Percentiles rank a stretch among this genome's conserved stretches.
Evolutionary conservation across 352 stramenopile genomes (phyloP).

Genomic region (Pythium aristosporum): DNA sequence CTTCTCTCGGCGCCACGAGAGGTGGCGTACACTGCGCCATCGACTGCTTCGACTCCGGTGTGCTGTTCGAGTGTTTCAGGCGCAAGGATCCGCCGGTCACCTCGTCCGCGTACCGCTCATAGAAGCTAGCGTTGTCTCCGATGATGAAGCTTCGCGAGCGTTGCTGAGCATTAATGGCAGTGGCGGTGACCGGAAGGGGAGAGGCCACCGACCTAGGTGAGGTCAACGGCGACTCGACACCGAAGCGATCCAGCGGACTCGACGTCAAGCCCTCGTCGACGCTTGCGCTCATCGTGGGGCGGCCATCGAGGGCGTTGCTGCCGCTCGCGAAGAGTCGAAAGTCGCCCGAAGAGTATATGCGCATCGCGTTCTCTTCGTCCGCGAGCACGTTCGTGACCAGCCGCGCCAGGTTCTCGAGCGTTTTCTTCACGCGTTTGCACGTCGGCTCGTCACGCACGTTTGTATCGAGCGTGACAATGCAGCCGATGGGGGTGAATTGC

Average conservation of each 20-base stretch:
- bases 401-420: conserved; percentile 56
- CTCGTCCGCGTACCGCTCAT: conserved; percentile 26
- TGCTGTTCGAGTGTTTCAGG: conserved; percentile 19
- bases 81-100: neutral
- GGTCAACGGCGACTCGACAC: conserved; percentile 28
- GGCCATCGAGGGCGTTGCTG: conserved; percentile 19
- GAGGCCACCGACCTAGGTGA: conserved; percentile 15
- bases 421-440: conserved; percentile 50
- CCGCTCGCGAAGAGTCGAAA: conserved; percentile 53
- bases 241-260: conserved; percentile 36
- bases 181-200: neutral
- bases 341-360: conserved; percentile 59
- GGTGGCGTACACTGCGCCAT: conserved; percentile 4
- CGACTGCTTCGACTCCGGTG: conserved; percentile 16
- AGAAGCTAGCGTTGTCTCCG: conserved; percentile 32
- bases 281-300: conserved; percentile 19
- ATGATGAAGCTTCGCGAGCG: conserved; percentile 46
- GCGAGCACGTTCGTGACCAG: conserved; percentile 62
- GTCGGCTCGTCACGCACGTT: conserved; percentile 34
- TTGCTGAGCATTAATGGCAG: conserved; percentile 18
- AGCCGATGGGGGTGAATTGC: conserved; percentile 39
- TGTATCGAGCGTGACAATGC: conserved; percentile 62
- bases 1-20: conserved; percentile 10
- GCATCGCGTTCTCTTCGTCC: conserved; percentile 57
- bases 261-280: conserved; percentile 17